Base-by-base conservation (phyloP, 495 filamentous ascomycete species). In the Lasiosphaeris hirsuta region DNA sequence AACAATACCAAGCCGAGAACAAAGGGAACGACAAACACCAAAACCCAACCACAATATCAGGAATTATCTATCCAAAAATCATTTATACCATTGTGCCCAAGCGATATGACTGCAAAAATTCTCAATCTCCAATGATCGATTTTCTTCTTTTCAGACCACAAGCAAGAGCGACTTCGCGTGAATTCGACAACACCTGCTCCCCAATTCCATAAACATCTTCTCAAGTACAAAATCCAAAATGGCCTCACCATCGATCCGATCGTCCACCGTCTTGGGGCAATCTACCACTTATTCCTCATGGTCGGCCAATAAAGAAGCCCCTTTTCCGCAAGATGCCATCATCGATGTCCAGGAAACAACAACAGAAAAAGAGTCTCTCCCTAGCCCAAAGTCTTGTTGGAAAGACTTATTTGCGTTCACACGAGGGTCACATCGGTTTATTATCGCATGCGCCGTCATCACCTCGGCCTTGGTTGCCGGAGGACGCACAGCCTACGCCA, bases 361-460 rank as follows among this genome's bases (percentile, higher is more conserved):
- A 30, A 5, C 23, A 30, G 23, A 2, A 10, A 51, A 51, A 6
- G 37, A 44, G n/a, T 48, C 36, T 14, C 42, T 8, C 8, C 42
- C 52, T 30, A n/a, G 50, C 13, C 11, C 56, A 51, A 55, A 58
- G 18, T 63, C 72, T 1, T 68, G 69, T 14, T 61, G 72, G 45
- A 65, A 57, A 43, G 65, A 76, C 47, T 79, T 97, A 7, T 92
- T 96, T 66, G 71, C 66, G 41, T 97, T 96, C 74, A 89, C 86
- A 0, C 82, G 77, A 1, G 75, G 69, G 58, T 69, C 64, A n/a
- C 86, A 97, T 64, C 51, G 79, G n/a, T 72, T 74, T 7, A 61
- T 79, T 6, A 72, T 92, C 1, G 33, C 40, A 2, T 58, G 73
- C 36, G 61, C 84, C 10, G 46, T 86, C 34, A 7, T 81, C 14